Percentiles rank a stretch among this genome's conserved stretches.
These are phyloP conservation scores for Globisporangium nunn DNA, from an alignment of 352 stramenopile genomes.

Conservation along the genomic window DNA sequence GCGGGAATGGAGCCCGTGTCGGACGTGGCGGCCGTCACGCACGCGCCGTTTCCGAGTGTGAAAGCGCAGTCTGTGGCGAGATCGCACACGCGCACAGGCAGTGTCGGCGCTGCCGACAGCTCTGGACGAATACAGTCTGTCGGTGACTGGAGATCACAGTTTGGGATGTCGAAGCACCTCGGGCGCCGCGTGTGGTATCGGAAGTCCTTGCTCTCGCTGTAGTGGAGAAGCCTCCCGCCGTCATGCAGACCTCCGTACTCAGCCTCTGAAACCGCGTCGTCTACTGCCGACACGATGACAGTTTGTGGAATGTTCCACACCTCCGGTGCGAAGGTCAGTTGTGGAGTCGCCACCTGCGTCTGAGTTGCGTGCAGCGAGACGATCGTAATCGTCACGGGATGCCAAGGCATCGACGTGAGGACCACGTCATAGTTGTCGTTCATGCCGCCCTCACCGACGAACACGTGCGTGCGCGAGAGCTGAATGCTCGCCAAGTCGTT, in stretches of 20 bases:
- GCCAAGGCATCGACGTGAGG: slow-evolving; percentile 49
- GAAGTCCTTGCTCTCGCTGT: slow-evolving; percentile 44
- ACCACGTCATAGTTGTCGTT: slow-evolving; percentile 53
- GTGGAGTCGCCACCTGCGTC: slow-evolving; percentile 19
- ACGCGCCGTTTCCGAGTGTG: slow-evolving; percentile 46
- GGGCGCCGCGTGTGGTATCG: slow-evolving; percentile 57
- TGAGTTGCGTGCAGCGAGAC: slow-evolving; percentile 38
- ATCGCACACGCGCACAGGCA: slow-evolving; percentile 45
- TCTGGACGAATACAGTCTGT: slow-evolving; percentile 23
- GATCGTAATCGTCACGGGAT: slow-evolving; percentile 39
- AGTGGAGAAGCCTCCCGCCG: slow-evolving; percentile 49
- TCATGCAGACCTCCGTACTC: slow-evolving; percentile 56
- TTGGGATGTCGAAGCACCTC: slow-evolving; percentile 49
- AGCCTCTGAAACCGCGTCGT: slow-evolving; percentile 49
- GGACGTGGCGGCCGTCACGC: slow-evolving; percentile 16
- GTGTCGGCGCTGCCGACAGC: background rate
- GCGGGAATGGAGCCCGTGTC: slow-evolving; percentile 10
- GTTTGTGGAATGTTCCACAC: slow-evolving; percentile 47
- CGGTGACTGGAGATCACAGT: slow-evolving; percentile 30
- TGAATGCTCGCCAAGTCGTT: slow-evolving; percentile 49
- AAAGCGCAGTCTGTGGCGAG: slow-evolving; percentile 29
- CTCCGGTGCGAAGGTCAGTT: slow-evolving; percentile 30
- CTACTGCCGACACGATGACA: slow-evolving; percentile 38
- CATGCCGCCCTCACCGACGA: slow-evolving; percentile 45
- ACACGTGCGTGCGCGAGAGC: slow-evolving; percentile 51